phyloP scores from a whole-genome alignment of 106 monocot genomes.

The Iris macrosiphon region DNA sequence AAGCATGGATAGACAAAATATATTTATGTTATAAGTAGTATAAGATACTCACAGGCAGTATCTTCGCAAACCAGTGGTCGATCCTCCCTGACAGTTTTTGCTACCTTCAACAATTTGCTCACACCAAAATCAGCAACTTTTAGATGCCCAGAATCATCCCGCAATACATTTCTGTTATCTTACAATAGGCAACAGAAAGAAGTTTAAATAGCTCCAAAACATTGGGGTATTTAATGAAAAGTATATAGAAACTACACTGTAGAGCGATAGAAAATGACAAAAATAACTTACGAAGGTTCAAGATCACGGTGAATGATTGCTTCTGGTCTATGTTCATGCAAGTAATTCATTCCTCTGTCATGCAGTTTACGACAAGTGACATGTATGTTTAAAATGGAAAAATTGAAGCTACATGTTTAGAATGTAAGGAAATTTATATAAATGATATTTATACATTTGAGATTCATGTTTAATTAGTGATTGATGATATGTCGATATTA shows the following conservation, averaged over 20 bases:
- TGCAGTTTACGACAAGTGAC: too few relatives aligned
- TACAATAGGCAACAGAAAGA: constrained; percentile 32
- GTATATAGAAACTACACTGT: not conserved
- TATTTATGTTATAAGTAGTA: too few relatives aligned
- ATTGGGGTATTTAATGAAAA: constrained; percentile 16
- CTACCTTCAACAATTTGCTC: constrained; percentile 63
- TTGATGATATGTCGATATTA: not conserved
- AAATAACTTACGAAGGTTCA: constrained; percentile 83
- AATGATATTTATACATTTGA: not conserved
- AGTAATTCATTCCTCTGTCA: constrained; percentile 89
- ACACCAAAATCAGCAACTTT: constrained; percentile 96
- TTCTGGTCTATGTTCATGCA: constrained; percentile 95
- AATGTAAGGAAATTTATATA: too few relatives aligned
- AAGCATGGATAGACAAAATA: too few relatives aligned
- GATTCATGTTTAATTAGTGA: not conserved
- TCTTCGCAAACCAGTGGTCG: constrained; percentile 41
- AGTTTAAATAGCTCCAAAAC: constrained; percentile 14
- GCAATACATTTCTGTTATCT: constrained; percentile 84
- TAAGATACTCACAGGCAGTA: constrained; percentile 46
- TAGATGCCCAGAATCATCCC: constrained; percentile 88
- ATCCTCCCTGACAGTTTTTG: constrained; percentile 59
- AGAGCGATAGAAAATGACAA: not conserved
- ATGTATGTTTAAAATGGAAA: not conserved
- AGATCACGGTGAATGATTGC: constrained; percentile 98
- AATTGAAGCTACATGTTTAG: not conserved